Conservation (phyloP, 192 early-diverging fungal genomes). For the Umbelopsis isabellina region DNA sequence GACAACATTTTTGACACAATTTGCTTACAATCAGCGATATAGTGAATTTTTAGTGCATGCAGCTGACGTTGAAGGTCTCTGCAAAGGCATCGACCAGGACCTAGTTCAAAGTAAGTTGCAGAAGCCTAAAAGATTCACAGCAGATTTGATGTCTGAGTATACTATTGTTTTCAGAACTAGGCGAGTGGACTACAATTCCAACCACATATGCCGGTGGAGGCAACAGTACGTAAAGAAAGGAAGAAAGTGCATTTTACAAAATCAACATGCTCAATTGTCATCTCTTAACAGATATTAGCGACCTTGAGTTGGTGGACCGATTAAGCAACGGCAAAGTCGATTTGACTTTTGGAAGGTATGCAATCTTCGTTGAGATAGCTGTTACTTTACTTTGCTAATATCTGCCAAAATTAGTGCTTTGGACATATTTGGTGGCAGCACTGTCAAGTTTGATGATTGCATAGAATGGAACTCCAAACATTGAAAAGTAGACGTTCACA, state of each 20-base stretch:
- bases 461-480: constrained; percentile 67
- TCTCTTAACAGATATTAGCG: constrained; percentile 46
- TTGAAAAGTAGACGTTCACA: neutral
- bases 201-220: constrained; percentile 96
- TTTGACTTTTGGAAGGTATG: constrained; percentile 88
- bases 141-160: neutral
- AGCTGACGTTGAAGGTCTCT: constrained; percentile 97
- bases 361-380: neutral
- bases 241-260: neutral
- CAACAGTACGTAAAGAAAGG: constrained; percentile 49
- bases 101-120: constrained; percentile 69
- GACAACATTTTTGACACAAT: neutral
- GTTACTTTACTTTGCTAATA: neutral
- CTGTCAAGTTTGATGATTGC: constrained; percentile 82
- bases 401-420: constrained; percentile 65
- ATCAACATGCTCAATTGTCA: neutral
- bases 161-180: constrained; percentile 54
- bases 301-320: constrained; percentile 77
- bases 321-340: constrained; percentile 87
- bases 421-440: constrained; percentile 94
- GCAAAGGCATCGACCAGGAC: constrained; percentile 88
- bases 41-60: constrained; percentile 97
- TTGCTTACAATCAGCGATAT: constrained; percentile 7
- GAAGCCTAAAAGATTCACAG: neutral
- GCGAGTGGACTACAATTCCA: constrained; percentile 84